Conservation (phyloP, 2,329 filamentous ascomycete genomes). For the Apiospora pterosperma region DNA sequence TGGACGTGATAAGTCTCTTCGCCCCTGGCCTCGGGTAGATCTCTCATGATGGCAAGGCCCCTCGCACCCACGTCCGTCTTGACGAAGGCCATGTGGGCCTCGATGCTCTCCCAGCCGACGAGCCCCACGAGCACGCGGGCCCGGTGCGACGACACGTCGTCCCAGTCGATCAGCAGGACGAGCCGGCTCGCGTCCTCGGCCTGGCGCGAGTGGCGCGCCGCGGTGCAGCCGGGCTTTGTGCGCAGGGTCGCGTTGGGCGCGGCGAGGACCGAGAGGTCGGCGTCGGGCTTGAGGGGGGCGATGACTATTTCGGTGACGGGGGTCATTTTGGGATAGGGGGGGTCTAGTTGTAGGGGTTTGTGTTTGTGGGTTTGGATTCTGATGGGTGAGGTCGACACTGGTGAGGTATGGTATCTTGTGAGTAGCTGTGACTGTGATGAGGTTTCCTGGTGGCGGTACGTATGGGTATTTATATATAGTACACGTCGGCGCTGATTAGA, state of each 20-base stretch:
- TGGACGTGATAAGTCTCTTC: not conserved
- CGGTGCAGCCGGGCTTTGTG: conserved; percentile 16
- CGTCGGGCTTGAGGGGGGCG: conserved; percentile 12
- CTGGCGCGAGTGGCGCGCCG: conserved; percentile 15
- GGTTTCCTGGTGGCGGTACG: too few relatives aligned
- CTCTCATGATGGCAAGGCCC: conserved; percentile 10
- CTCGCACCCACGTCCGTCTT: conserved; percentile 13
- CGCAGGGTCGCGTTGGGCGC: conserved; percentile 1
- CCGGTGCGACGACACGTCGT: conserved; percentile 12
- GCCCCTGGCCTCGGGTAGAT: conserved; percentile 7
- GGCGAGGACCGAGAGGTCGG: conserved; percentile 5
- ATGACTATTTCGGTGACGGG: conserved; percentile 22
- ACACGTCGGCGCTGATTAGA: too few relatives aligned
- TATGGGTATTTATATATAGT: too few relatives aligned
- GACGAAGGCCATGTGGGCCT: conserved; percentile 13
- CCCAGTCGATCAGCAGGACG: conserved; percentile 23
- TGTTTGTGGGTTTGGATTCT: too few relatives aligned
- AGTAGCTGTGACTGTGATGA: too few relatives aligned
- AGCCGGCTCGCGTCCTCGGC: conserved; percentile 11
- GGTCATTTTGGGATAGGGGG: conserved; percentile 21
- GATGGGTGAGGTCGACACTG: too few relatives aligned
- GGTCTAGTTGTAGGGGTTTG: too few relatives aligned
- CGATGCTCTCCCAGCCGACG: conserved; percentile 18
- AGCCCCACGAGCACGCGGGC: conserved; percentile 14
- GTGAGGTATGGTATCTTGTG: too few relatives aligned